Conservation (phyloP, 768 basidiomycete species). For the Ramaria sp. region DNA sequence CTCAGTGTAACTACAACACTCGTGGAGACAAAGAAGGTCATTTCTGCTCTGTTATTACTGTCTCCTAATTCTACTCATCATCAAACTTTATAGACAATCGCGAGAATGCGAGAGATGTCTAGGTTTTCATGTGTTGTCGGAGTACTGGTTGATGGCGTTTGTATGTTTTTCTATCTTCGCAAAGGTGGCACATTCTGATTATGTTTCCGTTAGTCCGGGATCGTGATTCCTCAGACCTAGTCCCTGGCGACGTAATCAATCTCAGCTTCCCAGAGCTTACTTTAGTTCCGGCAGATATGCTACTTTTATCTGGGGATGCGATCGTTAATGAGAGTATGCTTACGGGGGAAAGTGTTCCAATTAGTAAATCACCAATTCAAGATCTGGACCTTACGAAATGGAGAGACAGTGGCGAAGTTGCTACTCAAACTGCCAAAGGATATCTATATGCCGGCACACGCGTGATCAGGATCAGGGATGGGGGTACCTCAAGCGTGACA, state of each 20-base stretch:
- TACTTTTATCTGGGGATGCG: conserved; percentile 90
- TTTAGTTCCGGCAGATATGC: conserved; percentile 79
- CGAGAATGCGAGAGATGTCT: conserved; percentile 94
- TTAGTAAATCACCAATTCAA: conserved; percentile 80
- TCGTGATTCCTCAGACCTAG: conserved; percentile 65
- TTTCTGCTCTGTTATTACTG: conserved; percentile 9
- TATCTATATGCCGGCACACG: conserved; percentile 88
- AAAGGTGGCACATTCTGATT: background rate
- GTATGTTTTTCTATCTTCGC: conserved; percentile 32
- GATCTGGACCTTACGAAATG: conserved; percentile 66
- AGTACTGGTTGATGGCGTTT: conserved; percentile 58
- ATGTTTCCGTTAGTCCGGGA: conserved; percentile 43
- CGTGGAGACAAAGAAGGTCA: conserved; percentile 83
- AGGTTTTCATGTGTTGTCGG: conserved; percentile 71
- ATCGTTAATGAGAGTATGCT: conserved; percentile 99
- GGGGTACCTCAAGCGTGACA: conserved; percentile 37
- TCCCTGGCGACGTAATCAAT: conserved; percentile 89
- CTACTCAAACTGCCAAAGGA: conserved; percentile 59
- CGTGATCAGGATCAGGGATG: conserved; percentile 75
- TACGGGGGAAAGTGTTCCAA: conserved; percentile 96
- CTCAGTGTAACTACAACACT: conserved; percentile 79
- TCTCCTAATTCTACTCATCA: background rate
- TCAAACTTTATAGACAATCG: conserved; percentile 53
- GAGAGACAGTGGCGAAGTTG: conserved; percentile 51
- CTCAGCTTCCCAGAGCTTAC: conserved; percentile 66